A percentile compares a stretch with the other conserved stretches of the same genome.
phyloP scores from a whole-genome alignment of 345 rosid species.

The Combretum micranthum region DNA sequence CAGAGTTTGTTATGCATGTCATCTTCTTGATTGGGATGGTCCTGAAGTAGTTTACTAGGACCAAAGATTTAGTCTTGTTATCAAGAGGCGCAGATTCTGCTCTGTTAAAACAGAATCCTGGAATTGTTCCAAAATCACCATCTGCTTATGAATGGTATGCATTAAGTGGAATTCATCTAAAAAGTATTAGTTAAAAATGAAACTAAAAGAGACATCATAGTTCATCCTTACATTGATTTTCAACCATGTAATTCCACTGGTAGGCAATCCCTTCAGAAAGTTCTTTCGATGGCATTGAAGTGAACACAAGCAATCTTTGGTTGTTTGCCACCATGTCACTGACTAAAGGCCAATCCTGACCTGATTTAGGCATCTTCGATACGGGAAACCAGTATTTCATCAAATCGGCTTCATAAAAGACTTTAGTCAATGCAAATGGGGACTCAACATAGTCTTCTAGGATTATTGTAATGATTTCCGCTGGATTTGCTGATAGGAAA shows the following conservation, averaged over 20 bases:
- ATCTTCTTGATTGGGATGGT: conserved; percentile 20
- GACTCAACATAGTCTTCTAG: conserved; percentile 61
- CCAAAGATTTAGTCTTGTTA: conserved; percentile 48
- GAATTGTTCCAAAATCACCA: conserved; percentile 52
- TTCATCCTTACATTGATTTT: conserved; percentile 48
- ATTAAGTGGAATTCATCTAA: background rate
- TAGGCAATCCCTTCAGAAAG: conserved; percentile 55
- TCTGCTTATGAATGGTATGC: conserved; percentile 22
- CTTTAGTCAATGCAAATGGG: conserved; percentile 45
- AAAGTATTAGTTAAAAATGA: background rate
- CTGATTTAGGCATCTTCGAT: conserved; percentile 50
- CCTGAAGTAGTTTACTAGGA: conserved; percentile 34
- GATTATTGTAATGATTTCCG: conserved; percentile 50
- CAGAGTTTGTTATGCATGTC: conserved; percentile 42
- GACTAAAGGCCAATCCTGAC: conserved; percentile 61
- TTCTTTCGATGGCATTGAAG: conserved; percentile 49
- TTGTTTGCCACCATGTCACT: conserved; percentile 54
- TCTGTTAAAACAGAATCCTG: conserved; percentile 49
- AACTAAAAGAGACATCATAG: background rate
- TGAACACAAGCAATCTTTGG: conserved; percentile 54
- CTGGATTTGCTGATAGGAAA: conserved; percentile 47
- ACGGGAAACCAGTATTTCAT: conserved; percentile 64
- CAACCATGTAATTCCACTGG: conserved; percentile 80
- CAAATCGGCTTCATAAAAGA: conserved; percentile 49
- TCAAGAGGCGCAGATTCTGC: conserved; percentile 36